These are phyloP conservation scores for Neurospora africana DNA, from an alignment of 495 filamentous ascomycete species.

Conservation along the genomic window DNA sequence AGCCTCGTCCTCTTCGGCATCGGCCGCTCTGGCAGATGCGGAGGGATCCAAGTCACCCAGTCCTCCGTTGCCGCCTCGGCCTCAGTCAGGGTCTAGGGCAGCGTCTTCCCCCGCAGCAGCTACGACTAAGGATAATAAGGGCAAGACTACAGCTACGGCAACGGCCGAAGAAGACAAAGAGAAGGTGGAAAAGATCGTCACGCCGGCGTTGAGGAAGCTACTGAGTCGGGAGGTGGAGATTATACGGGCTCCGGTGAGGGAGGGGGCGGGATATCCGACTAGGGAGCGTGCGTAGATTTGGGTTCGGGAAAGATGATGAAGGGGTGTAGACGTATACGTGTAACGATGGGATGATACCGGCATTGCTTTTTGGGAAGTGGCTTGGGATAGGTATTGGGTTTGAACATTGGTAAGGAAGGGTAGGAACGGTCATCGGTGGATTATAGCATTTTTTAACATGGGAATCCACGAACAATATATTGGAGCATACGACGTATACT, in stretches of 20 bases:
- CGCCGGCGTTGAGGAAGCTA: constrained; percentile 65
- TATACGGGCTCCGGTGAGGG: constrained; percentile 40
- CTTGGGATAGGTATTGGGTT: neutral
- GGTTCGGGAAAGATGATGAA: neutral
- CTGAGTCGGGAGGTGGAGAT: constrained; percentile 62
- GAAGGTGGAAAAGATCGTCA: constrained; percentile 54
- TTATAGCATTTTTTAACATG: neutral
- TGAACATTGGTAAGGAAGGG: neutral
- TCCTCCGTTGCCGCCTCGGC: neutral
- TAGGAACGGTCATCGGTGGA: neutral
- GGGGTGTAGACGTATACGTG: neutral
- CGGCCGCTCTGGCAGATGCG: neutral
- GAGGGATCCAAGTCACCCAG: neutral
- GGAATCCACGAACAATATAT: neutral
- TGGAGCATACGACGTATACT: neutral
- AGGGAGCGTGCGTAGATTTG: neutral
- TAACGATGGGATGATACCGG: neutral
- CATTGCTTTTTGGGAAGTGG: neutral
- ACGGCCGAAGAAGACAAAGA: constrained; percentile 22
- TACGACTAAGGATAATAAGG: constrained; percentile 5
- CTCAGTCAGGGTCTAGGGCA: neutral
- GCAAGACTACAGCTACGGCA: constrained; percentile 6
- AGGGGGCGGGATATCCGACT: constrained; percentile 23
- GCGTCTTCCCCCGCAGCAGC: neutral
- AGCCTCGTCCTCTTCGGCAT: constrained; percentile 10